Percentiles rank a stretch among this genome's conserved stretches.
These are phyloP conservation scores for Nevesoporus exiguus DNA, from an alignment of 768 basidiomycete species.

Conservation along the genomic window DNA sequence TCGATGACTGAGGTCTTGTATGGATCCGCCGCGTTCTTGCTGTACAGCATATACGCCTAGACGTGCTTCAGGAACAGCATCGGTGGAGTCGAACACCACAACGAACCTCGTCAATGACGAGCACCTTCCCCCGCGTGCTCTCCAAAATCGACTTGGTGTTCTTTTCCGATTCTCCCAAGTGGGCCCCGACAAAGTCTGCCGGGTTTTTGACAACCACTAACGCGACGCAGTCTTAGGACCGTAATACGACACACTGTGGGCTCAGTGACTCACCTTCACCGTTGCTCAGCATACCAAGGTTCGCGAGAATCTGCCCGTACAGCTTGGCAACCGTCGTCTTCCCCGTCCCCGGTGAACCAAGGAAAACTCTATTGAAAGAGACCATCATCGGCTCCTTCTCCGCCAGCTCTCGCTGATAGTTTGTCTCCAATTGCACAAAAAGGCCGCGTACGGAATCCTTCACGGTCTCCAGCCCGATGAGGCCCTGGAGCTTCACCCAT, in stretches of 20 bases:
- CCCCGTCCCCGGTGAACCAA: constrained; percentile 69
- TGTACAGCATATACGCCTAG: constrained; percentile 72
- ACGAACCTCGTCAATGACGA: constrained; percentile 67
- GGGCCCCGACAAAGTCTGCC: constrained; percentile 60
- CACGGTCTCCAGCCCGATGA: constrained; percentile 56
- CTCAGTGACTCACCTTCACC: constrained; percentile 53
- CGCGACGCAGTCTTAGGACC: neutral
- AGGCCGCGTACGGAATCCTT: constrained; percentile 54
- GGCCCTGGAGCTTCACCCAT: constrained; percentile 49
- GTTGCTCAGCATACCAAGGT: constrained; percentile 63
- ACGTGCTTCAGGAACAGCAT: neutral
- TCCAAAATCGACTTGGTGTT: constrained; percentile 65
- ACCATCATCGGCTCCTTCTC: constrained; percentile 51
- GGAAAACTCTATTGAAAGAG: constrained; percentile 63
- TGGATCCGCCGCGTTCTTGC: constrained; percentile 39
- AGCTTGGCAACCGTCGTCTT: constrained; percentile 70
- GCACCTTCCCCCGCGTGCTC: constrained; percentile 58
- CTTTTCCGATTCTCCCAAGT: constrained; percentile 57
- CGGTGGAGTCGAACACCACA: neutral
- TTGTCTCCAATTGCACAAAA: constrained; percentile 45
- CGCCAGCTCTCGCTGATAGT: constrained; percentile 57
- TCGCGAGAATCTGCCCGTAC: constrained; percentile 61
- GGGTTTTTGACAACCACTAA: constrained; percentile 67
- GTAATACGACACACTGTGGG: too few relatives aligned
- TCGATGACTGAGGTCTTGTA: constrained; percentile 72